Evolutionary conservation across 2,329 filamentous ascomycete species (phyloP), one percentile per base, ranked within the genome.

Genomic region (Talaromyces sp.): DNA sequence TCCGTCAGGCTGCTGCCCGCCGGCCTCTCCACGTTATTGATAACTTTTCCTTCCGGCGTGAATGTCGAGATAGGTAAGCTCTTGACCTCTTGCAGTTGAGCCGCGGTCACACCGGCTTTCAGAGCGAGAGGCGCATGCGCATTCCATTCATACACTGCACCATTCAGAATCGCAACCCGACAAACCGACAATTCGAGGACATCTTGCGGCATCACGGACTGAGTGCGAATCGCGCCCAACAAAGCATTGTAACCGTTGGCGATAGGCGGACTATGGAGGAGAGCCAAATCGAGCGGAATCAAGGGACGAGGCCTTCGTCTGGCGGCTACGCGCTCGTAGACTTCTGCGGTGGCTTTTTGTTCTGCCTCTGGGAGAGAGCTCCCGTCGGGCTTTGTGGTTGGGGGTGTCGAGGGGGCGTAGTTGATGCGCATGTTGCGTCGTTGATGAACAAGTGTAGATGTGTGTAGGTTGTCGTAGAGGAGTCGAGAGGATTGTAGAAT

Each of bases 91-190:
- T 86, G 85, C 15, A 93, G 61, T 54, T 73, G 74, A n/a, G 68
- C 72, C 1, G 72, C 69, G 27, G 69, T 65, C 7, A 79, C 69
- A 0, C 77, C 77, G 1, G 74, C 77, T 64, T 76, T 77, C 64
- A 81, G 62, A 1, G 78, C 83, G 7, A 94, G 81, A 7, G 91
- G 91, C 8, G 89, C 89, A 75, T 96, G 92, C 65, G 91, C 87
- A 43, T 81, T 86, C 92, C 91, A 96, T 76, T 96, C 92, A 77
- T 93, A 96, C 85, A 90, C 91, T 1, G 92, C 92, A 31, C 83
- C 76, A 75, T 94, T 96, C 69, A 92, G 85, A 6, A 90, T 89
- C 4, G 92, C 92, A 7, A 96, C 90, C 58, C 92, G 85, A 70
- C 87, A 91, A 69, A 96, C 92, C 65, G 90, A 89, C 17, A 93